A percentile compares a stretch with the other conserved stretches of the same genome.
These are phyloP conservation scores for Microdochium paspali DNA, from an alignment of 2,329 filamentous ascomycete species.

Conservation along the genomic window DNA sequence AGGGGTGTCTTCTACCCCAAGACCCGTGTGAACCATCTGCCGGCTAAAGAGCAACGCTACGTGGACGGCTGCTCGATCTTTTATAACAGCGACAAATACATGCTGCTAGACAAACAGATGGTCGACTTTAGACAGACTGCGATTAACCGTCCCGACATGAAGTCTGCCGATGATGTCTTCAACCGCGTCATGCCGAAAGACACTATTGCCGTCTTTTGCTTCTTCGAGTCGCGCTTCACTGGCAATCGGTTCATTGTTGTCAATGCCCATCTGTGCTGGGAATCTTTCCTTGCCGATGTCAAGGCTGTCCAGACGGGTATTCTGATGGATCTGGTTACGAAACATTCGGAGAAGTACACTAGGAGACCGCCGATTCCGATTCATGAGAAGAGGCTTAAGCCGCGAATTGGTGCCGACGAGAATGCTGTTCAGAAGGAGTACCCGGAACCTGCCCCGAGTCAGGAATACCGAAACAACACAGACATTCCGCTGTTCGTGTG, in stretches of 20 bases:
- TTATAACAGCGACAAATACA: conserved; percentile 91
- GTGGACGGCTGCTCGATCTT: conserved; percentile 97
- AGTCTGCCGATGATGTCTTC: conserved; percentile 94
- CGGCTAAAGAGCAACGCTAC: conserved; percentile 74
- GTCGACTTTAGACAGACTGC: conserved; percentile 88
- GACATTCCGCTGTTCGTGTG: conserved; percentile 88
- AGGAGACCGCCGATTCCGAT: conserved; percentile 57
- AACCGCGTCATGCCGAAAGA: conserved; percentile 98
- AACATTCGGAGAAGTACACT: conserved; percentile 76
- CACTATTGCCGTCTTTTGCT: conserved; percentile 86
- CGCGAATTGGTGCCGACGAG: conserved; percentile 32
- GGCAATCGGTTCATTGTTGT: conserved; percentile 88
- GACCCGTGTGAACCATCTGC: conserved; percentile 83
- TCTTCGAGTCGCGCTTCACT: conserved; percentile 85
- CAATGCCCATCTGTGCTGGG: conserved; percentile 94
- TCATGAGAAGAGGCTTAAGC: conserved; percentile 65
- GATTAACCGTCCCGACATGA: conserved; percentile 93
- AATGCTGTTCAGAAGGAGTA: conserved; percentile 40
- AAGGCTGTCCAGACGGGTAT: conserved; percentile 96
- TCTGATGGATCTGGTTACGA: conserved; percentile 83
- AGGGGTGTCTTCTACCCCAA: conserved; percentile 92
- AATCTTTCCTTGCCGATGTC: conserved; percentile 82
- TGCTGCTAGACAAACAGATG: conserved; percentile 86
- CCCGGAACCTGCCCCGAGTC: conserved; percentile 65
- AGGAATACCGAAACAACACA: conserved; percentile 76